Evolutionary conservation across 805 yeast genomes (phyloP), one percentile per base, ranked within the genome.

Genomic region (Myxozyma mucilagina): DNA sequence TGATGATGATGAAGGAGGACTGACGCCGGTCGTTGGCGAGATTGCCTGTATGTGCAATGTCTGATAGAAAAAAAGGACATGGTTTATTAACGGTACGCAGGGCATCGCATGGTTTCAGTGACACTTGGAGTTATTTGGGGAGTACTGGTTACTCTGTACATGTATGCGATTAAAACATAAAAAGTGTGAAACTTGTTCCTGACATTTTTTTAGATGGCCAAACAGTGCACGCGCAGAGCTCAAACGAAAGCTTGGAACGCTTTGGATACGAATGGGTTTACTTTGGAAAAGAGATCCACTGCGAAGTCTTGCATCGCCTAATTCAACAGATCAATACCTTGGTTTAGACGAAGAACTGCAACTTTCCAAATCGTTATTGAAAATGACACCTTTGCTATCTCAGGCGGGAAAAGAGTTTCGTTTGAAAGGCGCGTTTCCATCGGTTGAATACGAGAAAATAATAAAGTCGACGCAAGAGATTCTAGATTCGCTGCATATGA

Each of bases 201-300:
- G 0, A 92, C 0, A 74, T 84, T 1, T 39, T 18, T 38, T 13
- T 35, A 61, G 61, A n/a, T 63, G 61, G 54, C 96, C 96, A 3
- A 85, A 84, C 70, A 85, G 90, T 69, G 96, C 96, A 0, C 78
- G 96, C 49, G 77, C 83, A 13, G 76, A 90, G 51, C 74, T 89
- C 61, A 84, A 88, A 60, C 78, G 79, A 32, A 89, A 90, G 0
- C 70, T 89, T 24, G 82, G 90, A 0, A 75, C 85, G 1, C 76
- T 89, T 24, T 90, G 96, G 96, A 75, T 90, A 44, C 77, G 91
- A 47, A 80, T 89, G 80, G 96, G 96, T 1, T 80, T 90, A 24
- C 79, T 85, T 8, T 89, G 96, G 96, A 86, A 86, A 66, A 76
- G 85, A 52, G 93, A 88, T 65, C 90, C 92, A 1, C 74, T 89